These are phyloP conservation scores for Strobilomyces dryophilus DNA, from an alignment of 768 basidiomycete genomes.

Conservation along the genomic window DNA sequence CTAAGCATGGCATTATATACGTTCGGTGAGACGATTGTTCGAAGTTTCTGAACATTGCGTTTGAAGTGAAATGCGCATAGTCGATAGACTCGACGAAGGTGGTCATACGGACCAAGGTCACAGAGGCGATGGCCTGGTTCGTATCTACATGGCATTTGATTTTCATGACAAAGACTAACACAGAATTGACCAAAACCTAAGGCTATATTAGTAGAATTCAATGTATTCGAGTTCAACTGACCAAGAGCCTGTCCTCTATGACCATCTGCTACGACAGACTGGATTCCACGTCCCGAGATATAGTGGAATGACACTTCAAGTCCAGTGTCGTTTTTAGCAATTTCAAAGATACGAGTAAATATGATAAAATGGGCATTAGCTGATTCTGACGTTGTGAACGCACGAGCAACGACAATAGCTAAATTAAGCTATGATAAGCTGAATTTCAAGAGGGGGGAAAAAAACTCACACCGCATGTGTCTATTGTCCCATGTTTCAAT, in stretches of 20 bases:
- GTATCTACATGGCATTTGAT: too few species aligned
- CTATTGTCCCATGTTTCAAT: not conserved
- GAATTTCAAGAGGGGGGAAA: too few species aligned
- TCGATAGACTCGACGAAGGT: not conserved
- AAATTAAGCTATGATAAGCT: not conserved
- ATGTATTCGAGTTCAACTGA: not conserved
- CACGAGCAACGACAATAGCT: conserved; percentile 1
- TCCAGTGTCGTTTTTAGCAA: not conserved
- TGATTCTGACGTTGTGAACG: conserved; percentile 2
- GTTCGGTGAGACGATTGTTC: not conserved
- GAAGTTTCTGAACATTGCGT: not conserved
- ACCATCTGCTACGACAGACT: conserved; percentile 5
- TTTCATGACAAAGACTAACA: too few species aligned
- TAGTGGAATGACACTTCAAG: not conserved
- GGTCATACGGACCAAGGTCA: not conserved
- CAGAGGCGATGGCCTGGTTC: not conserved
- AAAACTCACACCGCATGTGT: not conserved
- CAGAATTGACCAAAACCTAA: too few species aligned
- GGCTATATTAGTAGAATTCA: too few species aligned
- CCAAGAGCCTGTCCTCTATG: conserved; percentile 3
- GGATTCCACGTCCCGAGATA: not conserved
- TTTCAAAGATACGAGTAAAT: conserved; percentile 1
- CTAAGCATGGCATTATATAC: conserved; percentile 1
- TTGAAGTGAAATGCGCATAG: not conserved
- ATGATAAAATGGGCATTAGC: not conserved